Evolutionary conservation across 768 basidiomycete species (phyloP).

Genomic region (Trametes meyenii): DNA sequence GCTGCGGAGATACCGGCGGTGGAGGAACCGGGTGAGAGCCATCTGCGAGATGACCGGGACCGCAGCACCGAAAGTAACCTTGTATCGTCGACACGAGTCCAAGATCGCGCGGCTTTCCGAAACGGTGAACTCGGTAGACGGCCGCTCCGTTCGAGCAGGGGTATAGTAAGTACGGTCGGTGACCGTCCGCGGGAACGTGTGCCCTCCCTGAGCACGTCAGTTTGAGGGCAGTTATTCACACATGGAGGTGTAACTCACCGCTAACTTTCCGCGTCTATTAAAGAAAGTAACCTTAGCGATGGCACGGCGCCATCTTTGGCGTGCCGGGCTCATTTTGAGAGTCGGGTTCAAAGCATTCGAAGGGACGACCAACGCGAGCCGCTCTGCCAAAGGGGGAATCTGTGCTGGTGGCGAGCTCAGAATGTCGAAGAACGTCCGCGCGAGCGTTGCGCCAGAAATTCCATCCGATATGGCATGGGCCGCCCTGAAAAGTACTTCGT

Average conservation of each 20-base stretch:
- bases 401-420: constrained; percentile 32
- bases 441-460: constrained; percentile 43
- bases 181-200: constrained; percentile 51
- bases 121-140: constrained; percentile 30
- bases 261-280: constrained; percentile 37
- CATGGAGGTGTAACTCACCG: constrained; percentile 34
- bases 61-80: constrained; percentile 54
- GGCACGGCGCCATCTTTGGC: constrained; percentile 49
- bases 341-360: constrained; percentile 42
- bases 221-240: too few species aligned
- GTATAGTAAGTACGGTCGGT: constrained; percentile 39
- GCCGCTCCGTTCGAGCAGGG: constrained; percentile 40
- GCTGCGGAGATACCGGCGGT: constrained; percentile 48
- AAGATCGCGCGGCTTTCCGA: constrained; percentile 38
- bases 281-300: constrained; percentile 42
- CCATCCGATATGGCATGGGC: constrained; percentile 58
- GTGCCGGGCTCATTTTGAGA: constrained; percentile 37
- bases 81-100: constrained; percentile 43
- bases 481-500: constrained; percentile 47
- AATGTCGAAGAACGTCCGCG: constrained; percentile 49
- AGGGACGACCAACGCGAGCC: constrained; percentile 45
- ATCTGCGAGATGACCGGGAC: constrained; percentile 54
- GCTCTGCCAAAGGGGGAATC: constrained; percentile 37
- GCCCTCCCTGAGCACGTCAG: constrained; percentile 50
- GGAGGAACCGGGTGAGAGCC: constrained; percentile 53